Base-by-base conservation (phyloP, 306 rosid genomes). In the Fagus crenata region DNA sequence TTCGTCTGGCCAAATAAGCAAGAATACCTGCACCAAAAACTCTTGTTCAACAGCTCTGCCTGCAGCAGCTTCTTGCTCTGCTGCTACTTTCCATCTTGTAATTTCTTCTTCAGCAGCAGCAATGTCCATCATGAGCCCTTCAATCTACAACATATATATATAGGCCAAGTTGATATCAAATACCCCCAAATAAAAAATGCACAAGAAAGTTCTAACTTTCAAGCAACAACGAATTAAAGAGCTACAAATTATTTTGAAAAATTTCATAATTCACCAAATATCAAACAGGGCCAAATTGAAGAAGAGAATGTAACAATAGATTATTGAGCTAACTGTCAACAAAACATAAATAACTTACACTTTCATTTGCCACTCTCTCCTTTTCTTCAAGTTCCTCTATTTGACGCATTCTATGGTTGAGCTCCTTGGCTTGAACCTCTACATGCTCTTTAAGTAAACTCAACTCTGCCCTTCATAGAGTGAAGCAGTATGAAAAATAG, bases 61-160 rank as follows among this genome's bases (percentile, higher is more conserved):
- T 6, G 99, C 99, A 82, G 92, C 99, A 67, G 99, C 99, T 90
- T 96, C 98, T 85, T 96, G 93, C 89, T 92, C 98, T 68, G 99
- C 99, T 53, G 99, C 99, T 56, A 85, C 84, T 90, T 90, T 96
- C 99, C 98, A 96, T 85, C 99, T 89, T 80, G 89, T 84, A 75
- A 96, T 96, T 86, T 96, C 99, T 85, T 96, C 99, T 87, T 92
- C 99, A 70, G 98, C 89, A 73, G 98, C 93, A 72, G 96, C 90
- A 86, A 96, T 91, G 84, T 96, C 99, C 98, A 86, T 84, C 99
- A 96, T 96, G 64, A 96, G 87, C 79, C 98, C 99, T 85, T 96
- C 99, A 85, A 96, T 89, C 99, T 96, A 59, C 60, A 81, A 81
- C 13, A 79, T 54, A 12, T 9, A 79, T 54, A 12, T 78, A 77